Evolutionary conservation across 2,329 filamentous ascomycete genomes (phyloP), one percentile per base, ranked within the genome.

Genomic region (Aspergillus latus): DNA sequence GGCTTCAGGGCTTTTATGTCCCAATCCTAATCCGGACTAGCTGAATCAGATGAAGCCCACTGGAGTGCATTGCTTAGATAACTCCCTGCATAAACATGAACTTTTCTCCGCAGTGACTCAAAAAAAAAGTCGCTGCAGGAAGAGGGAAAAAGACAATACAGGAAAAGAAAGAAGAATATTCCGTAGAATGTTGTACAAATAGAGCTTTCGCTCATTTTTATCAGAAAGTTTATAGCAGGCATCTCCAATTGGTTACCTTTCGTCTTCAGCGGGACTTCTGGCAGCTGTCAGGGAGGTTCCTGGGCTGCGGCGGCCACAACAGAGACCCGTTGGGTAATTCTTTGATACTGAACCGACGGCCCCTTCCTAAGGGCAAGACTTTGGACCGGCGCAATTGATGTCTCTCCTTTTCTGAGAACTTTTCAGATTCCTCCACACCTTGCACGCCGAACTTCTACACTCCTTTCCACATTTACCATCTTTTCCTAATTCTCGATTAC

Each of bases 301-400:
- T n/a, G n/a, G n/a, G n/a, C n/a, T n/a, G n/a, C n/a, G n/a, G n/a
- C n/a, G n/a, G n/a, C n/a, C n/a, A n/a, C n/a, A n/a, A 34, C 42
- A 34, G 48, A 56, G 28, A 42, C 54, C 50, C 45, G 40, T 37
- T 39, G 47, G 53, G 42, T 29, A 45, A 34, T 37, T 44, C 42
- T 44, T 58, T 59, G 56, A 47, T 56, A 43, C 58, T 57, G 59
- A 56, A 58, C 56, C 21, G 26, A 30, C 13, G 5, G 26, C n/a
- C 26, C 21, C 29, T 21, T n/a, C 42, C 29, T 26, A 44, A 36
- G 34, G 13, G 3, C 3, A 36, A 36, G 34, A 36, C 34, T 9
- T 5, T 36, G 34, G 34, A 36, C 34, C 34, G 13, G 9, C 30
- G 34, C 5, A 5, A 36, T 36, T 36, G 10, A 5, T 36, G 34